Evolutionary conservation across 2,329 filamentous ascomycete genomes (phyloP).

Genomic region (Incumbomyces delicatus): DNA sequence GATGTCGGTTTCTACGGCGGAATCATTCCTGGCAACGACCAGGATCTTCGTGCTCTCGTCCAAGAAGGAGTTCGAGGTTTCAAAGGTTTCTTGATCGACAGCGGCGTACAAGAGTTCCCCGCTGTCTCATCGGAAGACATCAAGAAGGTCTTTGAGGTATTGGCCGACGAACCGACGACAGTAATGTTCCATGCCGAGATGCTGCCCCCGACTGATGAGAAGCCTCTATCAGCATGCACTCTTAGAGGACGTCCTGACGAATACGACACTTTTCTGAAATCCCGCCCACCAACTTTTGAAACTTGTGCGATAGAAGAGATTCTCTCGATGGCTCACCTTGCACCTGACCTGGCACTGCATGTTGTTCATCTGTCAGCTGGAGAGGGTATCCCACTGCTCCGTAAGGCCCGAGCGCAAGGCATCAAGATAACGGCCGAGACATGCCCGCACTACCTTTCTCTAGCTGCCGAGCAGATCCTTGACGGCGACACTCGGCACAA

Average conservation of each 20-base stretch:
- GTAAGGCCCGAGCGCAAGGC: conserved; percentile 60
- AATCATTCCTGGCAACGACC: conserved; percentile 78
- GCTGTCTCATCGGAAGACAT: conserved; percentile 77
- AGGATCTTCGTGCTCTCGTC: conserved; percentile 69
- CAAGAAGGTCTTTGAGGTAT: conserved; percentile 64
- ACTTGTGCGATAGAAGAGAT: conserved; percentile 85
- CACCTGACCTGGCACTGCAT: conserved; percentile 75
- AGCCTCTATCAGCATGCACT: conserved; percentile 57
- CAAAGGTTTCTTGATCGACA: conserved; percentile 96
- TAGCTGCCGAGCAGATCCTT: conserved; percentile 70
- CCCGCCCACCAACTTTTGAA: conserved; percentile 80
- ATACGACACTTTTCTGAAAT: conserved; percentile 86
- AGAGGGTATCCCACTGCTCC: conserved; percentile 73
- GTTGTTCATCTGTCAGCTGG: conserved; percentile 90
- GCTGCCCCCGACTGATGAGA: conserved; percentile 73
- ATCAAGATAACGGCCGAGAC: conserved; percentile 88
- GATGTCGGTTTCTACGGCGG: conserved; percentile 98
- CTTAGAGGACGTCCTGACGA: conserved; percentile 63
- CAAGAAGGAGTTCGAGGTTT: conserved; percentile 84
- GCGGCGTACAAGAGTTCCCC: conserved; percentile 91
- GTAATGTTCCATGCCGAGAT: conserved; percentile 99
- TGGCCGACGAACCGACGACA: conserved; percentile 74
- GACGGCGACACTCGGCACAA: conserved; percentile 88
- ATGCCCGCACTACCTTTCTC: conserved; percentile 86
- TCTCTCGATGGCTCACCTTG: conserved; percentile 66